Percentiles rank a stretch among this genome's conserved stretches.
These are phyloP conservation scores for Myriosclerotinia duriaeana DNA, from an alignment of 2,329 filamentous ascomycete genomes.

Conservation along the genomic window DNA sequence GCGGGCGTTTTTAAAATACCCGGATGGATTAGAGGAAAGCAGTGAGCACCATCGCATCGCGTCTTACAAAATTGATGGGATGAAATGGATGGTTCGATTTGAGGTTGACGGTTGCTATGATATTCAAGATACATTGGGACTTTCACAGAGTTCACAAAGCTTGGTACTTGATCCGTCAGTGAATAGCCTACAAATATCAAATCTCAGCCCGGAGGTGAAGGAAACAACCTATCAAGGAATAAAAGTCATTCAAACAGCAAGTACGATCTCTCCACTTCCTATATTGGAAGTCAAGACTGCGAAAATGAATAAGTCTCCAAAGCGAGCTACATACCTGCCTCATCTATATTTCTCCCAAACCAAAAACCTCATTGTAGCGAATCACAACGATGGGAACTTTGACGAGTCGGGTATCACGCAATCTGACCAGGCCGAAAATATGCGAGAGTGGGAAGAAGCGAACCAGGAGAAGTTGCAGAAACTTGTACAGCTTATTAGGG, in stretches of 20 bases:
- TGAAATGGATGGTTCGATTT: slow-evolving; percentile 37
- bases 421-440: slow-evolving; percentile 6
- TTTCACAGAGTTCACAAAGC: not conserved
- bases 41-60: slow-evolving; percentile 36
- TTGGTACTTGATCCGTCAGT: too few relatives aligned
- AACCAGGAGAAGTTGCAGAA: slow-evolving; percentile 22
- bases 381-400: slow-evolving; percentile 30
- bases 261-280: not conserved
- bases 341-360: slow-evolving; percentile 37
- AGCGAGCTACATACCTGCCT: slow-evolving; percentile 25
- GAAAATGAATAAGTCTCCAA: not conserved
- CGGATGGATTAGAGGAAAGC: slow-evolving; percentile 30
- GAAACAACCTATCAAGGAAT: too few relatives aligned
- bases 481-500: slow-evolving; percentile 28
- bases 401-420: slow-evolving; percentile 21
- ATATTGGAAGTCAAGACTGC: slow-evolving; percentile 35
- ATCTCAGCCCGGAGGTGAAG: too few relatives aligned
- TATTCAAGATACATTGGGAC: too few relatives aligned
- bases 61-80: slow-evolving; percentile 34
- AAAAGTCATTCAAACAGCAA: too few relatives aligned
- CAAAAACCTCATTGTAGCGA: slow-evolving; percentile 28
- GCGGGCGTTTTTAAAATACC: slow-evolving; percentile 33
- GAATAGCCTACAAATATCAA: too few relatives aligned
- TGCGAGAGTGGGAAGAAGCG: slow-evolving; percentile 23
- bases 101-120: slow-evolving; percentile 38